Evolutionary conservation across 768 basidiomycete species (phyloP).

Genomic region (Amanita thiersii): DNA sequence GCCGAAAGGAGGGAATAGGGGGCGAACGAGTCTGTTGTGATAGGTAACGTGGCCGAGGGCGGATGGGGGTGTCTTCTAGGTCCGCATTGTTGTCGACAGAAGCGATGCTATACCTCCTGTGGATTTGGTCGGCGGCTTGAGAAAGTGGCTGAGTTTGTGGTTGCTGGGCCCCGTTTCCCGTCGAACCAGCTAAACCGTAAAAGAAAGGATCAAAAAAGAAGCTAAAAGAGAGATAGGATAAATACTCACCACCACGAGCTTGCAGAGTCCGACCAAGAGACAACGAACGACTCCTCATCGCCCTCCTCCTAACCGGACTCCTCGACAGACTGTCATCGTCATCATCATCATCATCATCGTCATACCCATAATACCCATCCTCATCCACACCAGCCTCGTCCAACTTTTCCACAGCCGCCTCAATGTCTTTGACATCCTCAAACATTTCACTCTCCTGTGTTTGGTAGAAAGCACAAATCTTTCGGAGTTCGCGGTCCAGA

Average conservation of each 20-base stretch:
- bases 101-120: slow-evolving; percentile 38
- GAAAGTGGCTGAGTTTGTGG: not conserved
- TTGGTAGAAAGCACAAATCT: slow-evolving; percentile 75
- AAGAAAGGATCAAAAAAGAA: not conserved
- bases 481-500: slow-evolving; percentile 75
- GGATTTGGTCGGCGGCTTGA: not conserved
- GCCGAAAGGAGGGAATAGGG: slow-evolving; percentile 4
- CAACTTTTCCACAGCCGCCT: slow-evolving; percentile 46
- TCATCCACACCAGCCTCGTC: slow-evolving; percentile 49
- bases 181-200: not conserved
- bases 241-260: not conserved
- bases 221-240: not conserved
- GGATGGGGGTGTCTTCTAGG: slow-evolving; percentile 24
- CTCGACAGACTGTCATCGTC: slow-evolving; percentile 33
- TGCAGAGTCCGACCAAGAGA: slow-evolving; percentile 9
- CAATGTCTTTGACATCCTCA: slow-evolving; percentile 49
- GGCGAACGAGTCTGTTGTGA: slow-evolving; percentile 7
- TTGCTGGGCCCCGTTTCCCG: not conserved
- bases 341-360: slow-evolving; percentile 51
- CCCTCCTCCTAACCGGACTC: slow-evolving; percentile 22
- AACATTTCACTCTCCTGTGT: slow-evolving; percentile 66
- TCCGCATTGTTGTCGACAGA: slow-evolving; percentile 37
- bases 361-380: slow-evolving; percentile 47
- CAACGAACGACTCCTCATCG: slow-evolving; percentile 13
- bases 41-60: slow-evolving; percentile 20